phyloP scores from a whole-genome alignment of 345 rosid genomes.

The Moricandia moricandioides region DNA sequence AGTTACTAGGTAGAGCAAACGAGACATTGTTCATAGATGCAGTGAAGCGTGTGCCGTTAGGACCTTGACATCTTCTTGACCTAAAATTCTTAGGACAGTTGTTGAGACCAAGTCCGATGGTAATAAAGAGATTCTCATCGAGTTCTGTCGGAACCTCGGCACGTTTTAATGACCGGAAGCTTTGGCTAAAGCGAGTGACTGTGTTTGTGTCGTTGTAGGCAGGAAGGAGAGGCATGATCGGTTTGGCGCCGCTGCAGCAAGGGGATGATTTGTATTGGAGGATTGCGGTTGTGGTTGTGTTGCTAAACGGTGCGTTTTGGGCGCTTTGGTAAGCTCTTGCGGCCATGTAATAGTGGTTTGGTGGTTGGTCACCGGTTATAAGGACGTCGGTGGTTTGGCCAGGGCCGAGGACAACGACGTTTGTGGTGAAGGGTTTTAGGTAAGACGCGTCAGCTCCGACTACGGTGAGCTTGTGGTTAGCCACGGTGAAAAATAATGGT shows the following conservation, averaged over 20 bases:
- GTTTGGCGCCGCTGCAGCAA: slow-evolving; percentile 54
- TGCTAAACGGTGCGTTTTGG: slow-evolving; percentile 70
- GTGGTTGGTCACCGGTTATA: slow-evolving; percentile 68
- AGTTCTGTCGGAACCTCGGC: slow-evolving; percentile 65
- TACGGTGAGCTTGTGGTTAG: slow-evolving; percentile 79
- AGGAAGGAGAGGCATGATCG: slow-evolving; percentile 70
- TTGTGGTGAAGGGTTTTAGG: slow-evolving; percentile 74
- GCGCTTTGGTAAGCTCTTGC: slow-evolving; percentile 84
- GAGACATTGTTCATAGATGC: slow-evolving; percentile 89
- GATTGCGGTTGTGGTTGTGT: slow-evolving; percentile 89
- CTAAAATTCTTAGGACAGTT: slow-evolving; percentile 60
- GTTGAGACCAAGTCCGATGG: slow-evolving; percentile 74
- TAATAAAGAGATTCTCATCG: slow-evolving; percentile 71
- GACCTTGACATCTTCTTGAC: slow-evolving; percentile 72
- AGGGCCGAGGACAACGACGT: slow-evolving; percentile 77
- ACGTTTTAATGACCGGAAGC: slow-evolving; percentile 47
- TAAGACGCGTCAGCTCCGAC: slow-evolving; percentile 94
- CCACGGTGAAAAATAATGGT: slow-evolving; percentile 69
- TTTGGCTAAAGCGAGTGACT: slow-evolving; percentile 53
- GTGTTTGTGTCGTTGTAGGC: slow-evolving; percentile 79
- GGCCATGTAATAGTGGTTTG: slow-evolving; percentile 77
- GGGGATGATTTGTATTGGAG: slow-evolving; percentile 79
- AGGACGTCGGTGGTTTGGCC: slow-evolving; percentile 96
- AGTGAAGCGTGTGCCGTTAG: slow-evolving; percentile 85
- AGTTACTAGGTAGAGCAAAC: slow-evolving; percentile 64